Base-by-base conservation (phyloP, 768 basidiomycete genomes). In the Amanita pallidorosea region DNA sequence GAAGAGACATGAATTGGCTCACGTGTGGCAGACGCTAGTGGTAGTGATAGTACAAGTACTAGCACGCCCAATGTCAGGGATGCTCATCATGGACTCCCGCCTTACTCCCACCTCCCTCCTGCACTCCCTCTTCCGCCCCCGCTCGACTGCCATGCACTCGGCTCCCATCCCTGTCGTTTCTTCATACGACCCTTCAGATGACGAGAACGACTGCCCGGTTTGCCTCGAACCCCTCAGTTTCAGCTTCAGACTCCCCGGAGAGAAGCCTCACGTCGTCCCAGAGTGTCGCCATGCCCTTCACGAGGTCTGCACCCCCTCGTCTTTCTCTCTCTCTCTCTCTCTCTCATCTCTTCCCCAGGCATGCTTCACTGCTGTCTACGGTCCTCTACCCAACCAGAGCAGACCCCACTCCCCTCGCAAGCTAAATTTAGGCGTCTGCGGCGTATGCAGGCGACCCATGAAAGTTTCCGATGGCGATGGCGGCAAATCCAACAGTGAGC, bases 261-360 rank as follows among this genome's bases (percentile, higher is more conserved):
- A 99, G 72, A 97, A 94, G 63, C 91, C 95, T 7, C 94, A 97
- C 63, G 86, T 99, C 55, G 87, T 96, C 42, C 95, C 96, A 27
- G 90, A 94, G 63, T 99, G 96, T 58, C 94, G 96, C 34, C 96
- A 99, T 70, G 86, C 91, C 33, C 80, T 99, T n/a, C 96, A 97
- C 69, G 85, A 93, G 73, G 91, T 85, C 51, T 56, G 52, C 47
- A 34, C 47, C 38, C 6, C 5, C 37, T 36, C 47, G 22, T n/a
- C 51, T 8, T 48, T 53, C 44, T 46, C 18, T 20, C 45, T 2
- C 8, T 29, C 7, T 27, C 53, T 33, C 31, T 49, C 49, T 49
- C 53, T 47, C 27, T 48, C 23, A 34, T 37, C 36, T 45, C 52
- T 45, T 33, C 51, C 52, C 38, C n/a, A 95, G 88, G 95, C 92